Conservation (phyloP, 495 filamentous ascomycete genomes). For the Lepidopterella palustris region DNA sequence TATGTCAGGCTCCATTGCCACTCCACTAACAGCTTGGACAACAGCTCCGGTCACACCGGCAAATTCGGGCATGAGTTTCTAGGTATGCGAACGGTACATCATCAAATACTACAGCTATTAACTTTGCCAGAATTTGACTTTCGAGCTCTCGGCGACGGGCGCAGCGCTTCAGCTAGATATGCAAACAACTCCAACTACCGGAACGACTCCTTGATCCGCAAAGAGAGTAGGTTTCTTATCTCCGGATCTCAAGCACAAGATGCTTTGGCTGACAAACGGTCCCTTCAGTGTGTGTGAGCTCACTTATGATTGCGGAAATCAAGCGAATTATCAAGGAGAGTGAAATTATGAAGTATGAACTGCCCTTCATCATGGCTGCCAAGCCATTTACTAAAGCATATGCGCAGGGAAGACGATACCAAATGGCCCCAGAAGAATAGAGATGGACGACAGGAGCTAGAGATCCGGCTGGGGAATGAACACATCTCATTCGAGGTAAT, state of each 20-base stretch:
- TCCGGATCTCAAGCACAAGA: background rate
- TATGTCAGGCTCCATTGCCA: conserved; percentile 38
- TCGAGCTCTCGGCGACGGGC: conserved; percentile 85
- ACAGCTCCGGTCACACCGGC: conserved; percentile 92
- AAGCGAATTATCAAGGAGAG: conserved; percentile 95
- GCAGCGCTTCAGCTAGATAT: conserved; percentile 89
- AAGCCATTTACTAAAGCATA: conserved; percentile 10
- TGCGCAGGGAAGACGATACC: conserved; percentile 87
- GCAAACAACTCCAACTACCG: conserved; percentile 99
- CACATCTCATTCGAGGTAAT: conserved; percentile 95
- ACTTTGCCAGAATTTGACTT: conserved; percentile 81
- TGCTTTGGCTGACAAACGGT: background rate
- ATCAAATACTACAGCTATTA: background rate
- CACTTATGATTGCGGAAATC: conserved; percentile 86
- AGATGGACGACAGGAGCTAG: conserved; percentile 93
- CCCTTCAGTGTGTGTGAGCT: conserved; percentile 84
- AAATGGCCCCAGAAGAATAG: conserved; percentile 99
- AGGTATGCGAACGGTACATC: conserved; percentile 47
- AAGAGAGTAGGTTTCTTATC: conserved; percentile 74
- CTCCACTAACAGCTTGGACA: conserved; percentile 37
- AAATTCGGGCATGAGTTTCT: conserved; percentile 98
- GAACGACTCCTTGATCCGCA: conserved; percentile 96
- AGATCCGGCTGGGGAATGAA: conserved; percentile 89
- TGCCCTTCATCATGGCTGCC: background rate
- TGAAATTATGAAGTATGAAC: conserved; percentile 88